Percentiles rank a stretch among this genome's conserved stretches.
These are phyloP conservation scores for Ganoderma lingzhi DNA, from an alignment of 1,284 basidiomycete genomes.

Conservation along the genomic window DNA sequence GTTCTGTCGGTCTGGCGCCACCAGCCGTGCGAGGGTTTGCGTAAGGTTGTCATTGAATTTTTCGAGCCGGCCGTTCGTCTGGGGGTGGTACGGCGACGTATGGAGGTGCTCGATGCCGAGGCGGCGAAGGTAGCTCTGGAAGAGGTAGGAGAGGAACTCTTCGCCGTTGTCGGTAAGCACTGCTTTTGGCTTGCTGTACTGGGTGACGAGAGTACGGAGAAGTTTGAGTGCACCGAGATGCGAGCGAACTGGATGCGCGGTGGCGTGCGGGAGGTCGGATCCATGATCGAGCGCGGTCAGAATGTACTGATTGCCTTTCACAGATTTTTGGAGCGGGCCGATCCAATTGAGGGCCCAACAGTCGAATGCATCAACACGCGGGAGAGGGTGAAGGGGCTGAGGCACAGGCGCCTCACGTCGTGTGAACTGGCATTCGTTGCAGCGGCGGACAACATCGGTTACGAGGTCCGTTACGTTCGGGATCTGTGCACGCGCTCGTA, in stretches of 20 bases:
- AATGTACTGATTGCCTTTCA: too few species aligned
- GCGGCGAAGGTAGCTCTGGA: neutral
- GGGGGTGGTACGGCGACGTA: neutral
- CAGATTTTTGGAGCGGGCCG: neutral
- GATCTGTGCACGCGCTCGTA: neutral
- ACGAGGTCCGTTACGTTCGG: too few species aligned
- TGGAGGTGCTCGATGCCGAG: neutral
- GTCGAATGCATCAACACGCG: too few species aligned
- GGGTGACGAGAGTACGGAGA: neutral
- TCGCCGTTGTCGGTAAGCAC: neutral
- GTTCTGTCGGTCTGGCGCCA: too few species aligned
- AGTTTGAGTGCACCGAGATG: neutral
- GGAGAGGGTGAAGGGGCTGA: too few species aligned
- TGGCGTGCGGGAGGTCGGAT: neutral
- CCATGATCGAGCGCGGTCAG: neutral
- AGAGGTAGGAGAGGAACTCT: neutral
- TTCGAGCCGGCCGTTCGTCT: neutral
- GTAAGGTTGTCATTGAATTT: too few species aligned
- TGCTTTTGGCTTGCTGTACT: neutral
- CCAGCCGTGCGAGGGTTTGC: too few species aligned
- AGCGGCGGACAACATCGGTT: too few species aligned
- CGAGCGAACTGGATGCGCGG: neutral
- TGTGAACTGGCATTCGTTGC: too few species aligned
- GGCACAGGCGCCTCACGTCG: too few species aligned
- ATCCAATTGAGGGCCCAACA: too few species aligned